Conservation (phyloP, 176 grass and related monocot genomes). For the Hordeum marinum region DNA sequence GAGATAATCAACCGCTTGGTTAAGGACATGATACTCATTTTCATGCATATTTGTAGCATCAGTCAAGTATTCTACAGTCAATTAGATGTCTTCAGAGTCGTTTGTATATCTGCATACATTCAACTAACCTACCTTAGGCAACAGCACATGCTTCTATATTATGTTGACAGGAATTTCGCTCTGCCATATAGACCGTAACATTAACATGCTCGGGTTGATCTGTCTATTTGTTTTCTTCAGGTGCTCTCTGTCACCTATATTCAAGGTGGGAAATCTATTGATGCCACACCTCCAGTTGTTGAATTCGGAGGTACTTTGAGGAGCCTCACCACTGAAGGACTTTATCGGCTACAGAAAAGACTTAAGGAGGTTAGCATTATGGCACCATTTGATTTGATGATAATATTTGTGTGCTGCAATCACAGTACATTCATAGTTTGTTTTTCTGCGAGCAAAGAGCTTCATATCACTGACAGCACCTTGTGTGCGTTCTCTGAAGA, state of each 20-base stretch:
- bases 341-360: constrained; percentile 58
- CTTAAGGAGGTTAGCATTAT: constrained; percentile 54
- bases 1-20: too few species aligned
- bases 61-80: too few species aligned
- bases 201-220: neutral
- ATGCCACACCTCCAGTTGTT: constrained; percentile 50
- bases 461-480: neutral
- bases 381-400: neutral
- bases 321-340: constrained; percentile 82
- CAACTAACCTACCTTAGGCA: neutral
- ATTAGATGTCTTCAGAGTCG: too few species aligned
- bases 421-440: neutral
- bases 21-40: too few species aligned
- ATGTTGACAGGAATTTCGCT: neutral
- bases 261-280: constrained; percentile 48
- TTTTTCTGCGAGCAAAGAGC: neutral
- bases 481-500: neutral
- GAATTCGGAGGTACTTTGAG: constrained; percentile 94
- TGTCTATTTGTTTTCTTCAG: constrained; percentile 37
- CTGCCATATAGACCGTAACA: neutral
- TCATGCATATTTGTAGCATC: too few species aligned
- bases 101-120: too few species aligned
- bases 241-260: constrained; percentile 81
- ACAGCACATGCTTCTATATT: neutral
- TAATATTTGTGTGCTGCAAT: neutral